phyloP scores from a whole-genome alignment of 2,329 filamentous ascomycete species.

The Mollisia scopiformis region DNA sequence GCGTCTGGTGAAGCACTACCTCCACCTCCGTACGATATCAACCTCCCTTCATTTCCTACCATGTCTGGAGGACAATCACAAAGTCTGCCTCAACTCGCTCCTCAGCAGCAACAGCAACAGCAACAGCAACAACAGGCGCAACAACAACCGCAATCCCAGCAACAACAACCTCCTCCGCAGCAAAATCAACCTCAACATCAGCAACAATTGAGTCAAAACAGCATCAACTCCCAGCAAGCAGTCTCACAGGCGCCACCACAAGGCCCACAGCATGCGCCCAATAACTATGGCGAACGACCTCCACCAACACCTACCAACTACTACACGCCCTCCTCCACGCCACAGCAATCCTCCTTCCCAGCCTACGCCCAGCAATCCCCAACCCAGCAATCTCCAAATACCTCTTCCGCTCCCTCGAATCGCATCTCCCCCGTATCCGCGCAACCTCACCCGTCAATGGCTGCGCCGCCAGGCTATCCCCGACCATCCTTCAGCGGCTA shows the following conservation, averaged over 20 bases:
- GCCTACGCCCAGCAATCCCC: slow-evolving; percentile 54
- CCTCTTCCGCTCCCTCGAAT: slow-evolving; percentile 42
- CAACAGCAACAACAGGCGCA: slow-evolving; percentile 37
- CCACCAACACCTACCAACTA: slow-evolving; percentile 57
- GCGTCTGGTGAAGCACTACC: slow-evolving; percentile 64
- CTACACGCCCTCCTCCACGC: slow-evolving; percentile 55
- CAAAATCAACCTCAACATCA: slow-evolving; percentile 35
- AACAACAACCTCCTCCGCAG: slow-evolving; percentile 32
- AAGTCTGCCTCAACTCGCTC: slow-evolving; percentile 42
- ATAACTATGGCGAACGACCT: slow-evolving; percentile 56
- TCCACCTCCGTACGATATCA: slow-evolving; percentile 68
- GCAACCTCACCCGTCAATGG: slow-evolving; percentile 49
- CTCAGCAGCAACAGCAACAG: slow-evolving; percentile 37
- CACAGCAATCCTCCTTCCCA: slow-evolving; percentile 50
- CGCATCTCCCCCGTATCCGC: slow-evolving; percentile 43
- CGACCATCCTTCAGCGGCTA: slow-evolving; percentile 51
- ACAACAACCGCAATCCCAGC: slow-evolving; percentile 32
- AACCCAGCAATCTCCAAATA: slow-evolving; percentile 46
- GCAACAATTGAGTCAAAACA: slow-evolving; percentile 41
- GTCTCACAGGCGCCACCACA: slow-evolving; percentile 51
- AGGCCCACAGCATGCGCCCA: slow-evolving; percentile 60
- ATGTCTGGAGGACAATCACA: slow-evolving; percentile 49
- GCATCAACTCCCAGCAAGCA: no score
- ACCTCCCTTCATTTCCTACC: slow-evolving; percentile 64
- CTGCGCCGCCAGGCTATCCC: slow-evolving; percentile 56